phyloP scores from a whole-genome alignment of 805 yeast species.

The Wickerhamomyces ciferrii region DNA sequence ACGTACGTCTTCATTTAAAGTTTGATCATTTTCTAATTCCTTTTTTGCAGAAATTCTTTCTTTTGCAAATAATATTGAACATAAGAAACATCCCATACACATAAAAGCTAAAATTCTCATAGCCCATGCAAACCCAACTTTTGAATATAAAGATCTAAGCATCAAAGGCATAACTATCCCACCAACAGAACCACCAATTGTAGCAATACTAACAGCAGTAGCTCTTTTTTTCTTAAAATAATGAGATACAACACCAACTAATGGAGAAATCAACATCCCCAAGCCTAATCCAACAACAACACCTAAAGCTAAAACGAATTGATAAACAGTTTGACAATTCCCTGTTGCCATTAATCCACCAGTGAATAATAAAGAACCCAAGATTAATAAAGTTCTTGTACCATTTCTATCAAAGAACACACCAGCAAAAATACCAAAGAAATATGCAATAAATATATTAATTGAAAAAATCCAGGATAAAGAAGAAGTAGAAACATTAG shows the following conservation, averaged over 20 bases:
- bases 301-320: constrained; percentile 54
- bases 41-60: constrained; percentile 24
- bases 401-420: constrained; percentile 54
- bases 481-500: constrained; percentile 36
- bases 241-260: constrained; percentile 55
- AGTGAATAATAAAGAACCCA: constrained; percentile 36
- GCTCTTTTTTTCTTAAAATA: constrained; percentile 60
- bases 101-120: constrained; percentile 45
- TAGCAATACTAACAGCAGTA: constrained; percentile 40
- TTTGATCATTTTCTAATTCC: neutral
- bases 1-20: too few species aligned
- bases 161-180: constrained; percentile 50
- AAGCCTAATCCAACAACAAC: constrained; percentile 51
- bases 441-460: constrained; percentile 41
- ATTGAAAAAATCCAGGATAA: constrained; percentile 65
- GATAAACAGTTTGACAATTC: constrained; percentile 45
- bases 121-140: constrained; percentile 53
- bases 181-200: constrained; percentile 49
- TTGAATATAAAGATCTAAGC: constrained; percentile 38
- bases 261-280: constrained; percentile 52
- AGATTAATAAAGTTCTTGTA: constrained; percentile 32
- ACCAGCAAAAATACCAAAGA: constrained; percentile 49
- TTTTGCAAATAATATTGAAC: constrained; percentile 28
- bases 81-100: constrained; percentile 28
- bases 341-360: constrained; percentile 50